phyloP scores from a whole-genome alignment of 83 land plant species.

The Picea engelmannii region DNA sequence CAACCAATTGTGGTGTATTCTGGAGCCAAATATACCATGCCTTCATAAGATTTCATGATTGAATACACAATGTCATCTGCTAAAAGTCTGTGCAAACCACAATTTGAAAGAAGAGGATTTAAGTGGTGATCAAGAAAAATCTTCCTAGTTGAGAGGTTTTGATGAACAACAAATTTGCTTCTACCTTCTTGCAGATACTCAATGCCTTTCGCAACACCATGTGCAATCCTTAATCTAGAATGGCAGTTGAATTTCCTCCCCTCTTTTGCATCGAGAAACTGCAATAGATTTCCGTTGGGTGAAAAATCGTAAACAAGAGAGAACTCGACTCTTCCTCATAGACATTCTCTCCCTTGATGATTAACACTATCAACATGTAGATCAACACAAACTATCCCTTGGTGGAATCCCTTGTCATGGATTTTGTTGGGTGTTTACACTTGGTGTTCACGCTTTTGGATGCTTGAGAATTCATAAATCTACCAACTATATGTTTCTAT shows the following conservation, averaged over 20 bases:
- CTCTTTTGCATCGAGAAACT: slow-evolving; percentile 62
- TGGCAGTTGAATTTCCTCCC: slow-evolving; percentile 66
- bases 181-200: slow-evolving; percentile 48
- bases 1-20: slow-evolving; percentile 73
- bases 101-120: slow-evolving; percentile 19
- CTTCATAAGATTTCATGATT: slow-evolving; percentile 63
- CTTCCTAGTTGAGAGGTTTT: slow-evolving; percentile 69
- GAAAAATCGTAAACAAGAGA: slow-evolving; percentile 82
- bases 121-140: slow-evolving; percentile 64
- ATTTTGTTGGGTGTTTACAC: too few species aligned
- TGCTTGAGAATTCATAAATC: too few species aligned
- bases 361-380: too few species aligned
- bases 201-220: slow-evolving; percentile 79
- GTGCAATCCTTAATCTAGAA: slow-evolving; percentile 68
- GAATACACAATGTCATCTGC: slow-evolving; percentile 79
- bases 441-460: too few species aligned
- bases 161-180: slow-evolving; percentile 51
- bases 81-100: slow-evolving; percentile 65
- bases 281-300: slow-evolving; percentile 66
- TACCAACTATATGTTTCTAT: too few species aligned
- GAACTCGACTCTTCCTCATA: slow-evolving; percentile 70
- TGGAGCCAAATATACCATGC: slow-evolving; percentile 6
- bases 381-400: too few species aligned
- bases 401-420: too few species aligned
- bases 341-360: too few species aligned